Conservation (phyloP, 2,329 filamentous ascomycete species). For the Sporothrix mexicana region DNA sequence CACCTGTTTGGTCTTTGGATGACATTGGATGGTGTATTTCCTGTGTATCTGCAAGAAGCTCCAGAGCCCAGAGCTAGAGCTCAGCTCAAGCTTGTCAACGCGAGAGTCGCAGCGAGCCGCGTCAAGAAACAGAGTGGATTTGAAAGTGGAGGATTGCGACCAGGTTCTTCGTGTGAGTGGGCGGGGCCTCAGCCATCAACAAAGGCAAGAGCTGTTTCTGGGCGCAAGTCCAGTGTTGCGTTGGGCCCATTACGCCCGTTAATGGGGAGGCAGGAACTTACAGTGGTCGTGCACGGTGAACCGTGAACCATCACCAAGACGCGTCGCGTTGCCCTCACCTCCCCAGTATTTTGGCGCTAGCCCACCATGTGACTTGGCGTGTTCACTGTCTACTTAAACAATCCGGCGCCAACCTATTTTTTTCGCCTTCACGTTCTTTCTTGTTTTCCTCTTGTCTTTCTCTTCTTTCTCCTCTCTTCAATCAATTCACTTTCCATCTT, state of each 20-base stretch:
- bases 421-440: conserved; percentile 30
- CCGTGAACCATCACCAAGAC: conserved; percentile 32
- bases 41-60: too few relatives aligned
- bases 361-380: conserved; percentile 38
- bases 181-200: conserved; percentile 31
- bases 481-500: conserved; percentile 28
- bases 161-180: conserved; percentile 27
- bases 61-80: background rate
- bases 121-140: background rate
- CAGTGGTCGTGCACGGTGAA: conserved; percentile 29
- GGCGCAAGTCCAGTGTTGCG: conserved; percentile 2
- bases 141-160: conserved; percentile 27
- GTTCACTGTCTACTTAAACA: conserved; percentile 38
- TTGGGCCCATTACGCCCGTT: background rate
- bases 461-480: conserved; percentile 10
- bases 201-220: conserved; percentile 14
- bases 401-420: conserved; percentile 35
- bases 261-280: conserved; percentile 30
- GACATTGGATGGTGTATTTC: background rate
- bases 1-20: background rate
- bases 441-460: conserved; percentile 21
- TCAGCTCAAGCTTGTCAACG: conserved; percentile 10
- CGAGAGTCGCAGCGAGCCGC: conserved; percentile 2
- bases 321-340: conserved; percentile 36
- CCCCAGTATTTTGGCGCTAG: conserved; percentile 34